Percentiles rank a stretch among this genome's conserved stretches.
phyloP scores from a whole-genome alignment of 164 flowering plant species.

The Santalum album region DNA sequence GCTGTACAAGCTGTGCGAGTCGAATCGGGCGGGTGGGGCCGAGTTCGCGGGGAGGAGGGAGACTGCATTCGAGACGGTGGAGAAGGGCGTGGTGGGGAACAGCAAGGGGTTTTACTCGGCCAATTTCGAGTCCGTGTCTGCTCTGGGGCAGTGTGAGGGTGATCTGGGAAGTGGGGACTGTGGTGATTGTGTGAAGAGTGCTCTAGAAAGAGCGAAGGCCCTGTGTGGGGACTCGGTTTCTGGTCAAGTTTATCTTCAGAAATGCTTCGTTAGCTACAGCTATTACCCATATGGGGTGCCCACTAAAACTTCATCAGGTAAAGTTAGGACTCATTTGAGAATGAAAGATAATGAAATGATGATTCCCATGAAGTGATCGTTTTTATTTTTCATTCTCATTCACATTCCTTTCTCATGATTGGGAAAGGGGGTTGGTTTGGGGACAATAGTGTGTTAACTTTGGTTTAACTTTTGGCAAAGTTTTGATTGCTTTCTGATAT shows the following conservation, averaged over 20 bases:
- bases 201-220: conserved; percentile 10
- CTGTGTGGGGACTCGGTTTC: conserved; percentile 2
- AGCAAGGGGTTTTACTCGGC: conserved; percentile 1
- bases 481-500: neutral
- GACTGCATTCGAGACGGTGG: conserved; percentile 20
- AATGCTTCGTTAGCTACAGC: neutral
- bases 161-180: conserved; percentile 1
- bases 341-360: no score
- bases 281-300: neutral
- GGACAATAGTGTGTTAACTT: no score
- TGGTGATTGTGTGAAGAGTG: conserved; percentile 12
- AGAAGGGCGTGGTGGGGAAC: conserved; percentile 19
- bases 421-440: no score
- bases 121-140: neutral
- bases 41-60: conserved; percentile 26
- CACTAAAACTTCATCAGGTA: neutral
- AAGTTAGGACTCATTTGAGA: neutral
- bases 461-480: neutral
- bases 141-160: conserved; percentile 3
- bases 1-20: conserved; percentile 27
- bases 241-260: neutral
- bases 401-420: no score
- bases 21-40: conserved; percentile 12
- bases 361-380: no score
- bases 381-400: no score